phyloP scores from a whole-genome alignment of 2,329 filamentous ascomycete genomes.

The Arthrinium phaeospermum region DNA sequence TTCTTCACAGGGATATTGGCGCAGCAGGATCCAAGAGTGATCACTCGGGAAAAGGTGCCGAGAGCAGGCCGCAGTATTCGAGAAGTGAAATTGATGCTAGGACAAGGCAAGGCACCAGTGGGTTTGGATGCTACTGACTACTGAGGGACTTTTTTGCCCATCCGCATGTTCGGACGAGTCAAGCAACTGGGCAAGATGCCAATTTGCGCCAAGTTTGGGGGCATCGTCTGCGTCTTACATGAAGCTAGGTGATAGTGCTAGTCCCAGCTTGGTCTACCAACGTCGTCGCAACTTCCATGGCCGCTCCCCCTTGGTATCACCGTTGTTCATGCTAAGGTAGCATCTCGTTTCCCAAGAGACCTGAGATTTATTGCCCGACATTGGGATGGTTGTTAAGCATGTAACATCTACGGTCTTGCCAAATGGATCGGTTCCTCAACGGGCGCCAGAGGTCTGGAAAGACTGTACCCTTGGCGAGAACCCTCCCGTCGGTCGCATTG shows the following conservation, averaged over 20 bases:
- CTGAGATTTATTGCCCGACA: too few species aligned
- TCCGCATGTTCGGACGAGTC: neutral
- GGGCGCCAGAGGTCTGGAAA: neutral
- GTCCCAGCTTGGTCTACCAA: neutral
- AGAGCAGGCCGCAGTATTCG: neutral
- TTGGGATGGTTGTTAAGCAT: neutral
- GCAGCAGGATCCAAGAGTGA: neutral
- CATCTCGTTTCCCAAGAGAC: neutral
- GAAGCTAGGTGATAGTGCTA: neutral
- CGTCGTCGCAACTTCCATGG: neutral
- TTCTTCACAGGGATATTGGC: neutral
- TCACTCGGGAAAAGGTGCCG: neutral
- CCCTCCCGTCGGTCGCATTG: neutral
- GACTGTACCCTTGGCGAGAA: neutral
- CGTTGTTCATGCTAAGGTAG: neutral
- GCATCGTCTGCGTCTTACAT: neutral
- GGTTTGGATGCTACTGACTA: neutral
- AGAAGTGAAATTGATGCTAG: neutral
- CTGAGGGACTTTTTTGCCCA: neutral
- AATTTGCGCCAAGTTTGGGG: neutral
- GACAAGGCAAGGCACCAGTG: neutral
- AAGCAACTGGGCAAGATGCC: neutral
- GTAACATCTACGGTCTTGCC: neutral
- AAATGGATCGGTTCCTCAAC: neutral
- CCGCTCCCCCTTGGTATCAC: neutral